Evolutionary conservation across 352 stramenopile species (phyloP), one percentile per base, ranked within the genome.

Genomic region (Globisporangium polare): DNA sequence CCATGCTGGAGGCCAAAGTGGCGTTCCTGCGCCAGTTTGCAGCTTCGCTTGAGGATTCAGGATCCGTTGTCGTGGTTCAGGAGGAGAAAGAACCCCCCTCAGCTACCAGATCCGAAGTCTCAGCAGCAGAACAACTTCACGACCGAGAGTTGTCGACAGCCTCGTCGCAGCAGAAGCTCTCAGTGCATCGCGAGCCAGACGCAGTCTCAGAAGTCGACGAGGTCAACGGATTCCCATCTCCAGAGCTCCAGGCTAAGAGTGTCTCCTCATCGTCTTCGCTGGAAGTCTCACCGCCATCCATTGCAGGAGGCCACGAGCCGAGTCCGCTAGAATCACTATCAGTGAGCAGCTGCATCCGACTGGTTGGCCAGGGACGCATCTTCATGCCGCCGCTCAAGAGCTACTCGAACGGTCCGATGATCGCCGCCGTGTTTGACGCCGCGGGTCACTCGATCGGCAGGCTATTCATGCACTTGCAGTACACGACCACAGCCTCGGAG

Each of bases 11-110:
- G 43, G 43, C 75, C 0, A 83, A 85, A 52, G 55, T 89, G 3
- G 46, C 69, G 20, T 74, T 80, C 12, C 53, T 90, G 24, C 75
- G 81, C 5, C 62, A 82, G 27, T 64, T 90, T 45, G 63, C 75
- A 0, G 66, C 65, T 5, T 86, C 78, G 0, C 56, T 90, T 4
- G 69, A 86, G 41, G 64, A 12, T 13, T 35, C 51, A 5, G 33
- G 20, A 0, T 33, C n/a, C 0, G 20, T 58, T 37, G 45, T 51
- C 6, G 15, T 35, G 31, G 9, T 53, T 2, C 43, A 63, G 39
- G 46, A 52, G 1, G 27, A 10, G 5, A 7, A 26, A 43, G 15
- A 7, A 10, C 5, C 29, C 8, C 8, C 5, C 41, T 20, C 41
- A 22, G 7, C 17, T 5, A 46, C 18, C 41, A 9, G 41, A 46